phyloP scores from a whole-genome alignment of 2,329 filamentous ascomycete genomes.

The Paraphoma chrysanthemicola region DNA sequence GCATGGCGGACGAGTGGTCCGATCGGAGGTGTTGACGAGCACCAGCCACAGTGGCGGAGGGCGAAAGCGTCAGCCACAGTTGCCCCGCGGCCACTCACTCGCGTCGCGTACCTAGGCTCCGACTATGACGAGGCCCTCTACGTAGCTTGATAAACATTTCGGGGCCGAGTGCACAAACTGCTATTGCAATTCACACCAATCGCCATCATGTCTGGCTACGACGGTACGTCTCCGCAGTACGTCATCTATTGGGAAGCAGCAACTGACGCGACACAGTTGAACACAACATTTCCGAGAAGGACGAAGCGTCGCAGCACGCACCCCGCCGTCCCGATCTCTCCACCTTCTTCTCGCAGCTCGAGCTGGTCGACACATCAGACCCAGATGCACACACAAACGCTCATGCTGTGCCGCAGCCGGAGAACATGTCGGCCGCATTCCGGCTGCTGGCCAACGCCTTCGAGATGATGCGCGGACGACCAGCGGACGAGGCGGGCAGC shows the following conservation, averaged over 20 bases:
- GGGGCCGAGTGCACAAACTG: conserved; percentile 1
- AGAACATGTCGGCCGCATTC: conserved; percentile 66
- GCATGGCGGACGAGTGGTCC: too few species aligned
- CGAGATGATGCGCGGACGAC: conserved; percentile 60
- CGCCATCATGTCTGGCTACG: conserved; percentile 55
- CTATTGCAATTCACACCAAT: conserved; percentile 21
- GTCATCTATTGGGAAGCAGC: conserved; percentile 10
- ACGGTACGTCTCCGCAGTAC: conserved; percentile 41
- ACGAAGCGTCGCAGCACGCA: conserved; percentile 45
- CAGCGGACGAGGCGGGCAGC: conserved; percentile 35
- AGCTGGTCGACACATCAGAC: conserved; percentile 63
- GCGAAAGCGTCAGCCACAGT: too few species aligned
- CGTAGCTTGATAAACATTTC: conserved; percentile 15
- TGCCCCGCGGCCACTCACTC: not conserved
- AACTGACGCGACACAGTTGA: conserved; percentile 50
- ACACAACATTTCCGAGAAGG: conserved; percentile 54
- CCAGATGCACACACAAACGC: conserved; percentile 58
- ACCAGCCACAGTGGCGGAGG: not conserved
- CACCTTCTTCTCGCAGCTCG: conserved; percentile 69
- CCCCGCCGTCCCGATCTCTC: conserved; percentile 68
- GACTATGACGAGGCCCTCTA: conserved; percentile 4
- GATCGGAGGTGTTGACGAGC: too few species aligned
- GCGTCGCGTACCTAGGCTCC: not conserved
- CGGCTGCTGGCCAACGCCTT: conserved; percentile 67
- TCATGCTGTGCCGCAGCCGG: conserved; percentile 66